Base-by-base conservation (phyloP, 2,329 filamentous ascomycete species). In the Penicillium concentricum region DNA sequence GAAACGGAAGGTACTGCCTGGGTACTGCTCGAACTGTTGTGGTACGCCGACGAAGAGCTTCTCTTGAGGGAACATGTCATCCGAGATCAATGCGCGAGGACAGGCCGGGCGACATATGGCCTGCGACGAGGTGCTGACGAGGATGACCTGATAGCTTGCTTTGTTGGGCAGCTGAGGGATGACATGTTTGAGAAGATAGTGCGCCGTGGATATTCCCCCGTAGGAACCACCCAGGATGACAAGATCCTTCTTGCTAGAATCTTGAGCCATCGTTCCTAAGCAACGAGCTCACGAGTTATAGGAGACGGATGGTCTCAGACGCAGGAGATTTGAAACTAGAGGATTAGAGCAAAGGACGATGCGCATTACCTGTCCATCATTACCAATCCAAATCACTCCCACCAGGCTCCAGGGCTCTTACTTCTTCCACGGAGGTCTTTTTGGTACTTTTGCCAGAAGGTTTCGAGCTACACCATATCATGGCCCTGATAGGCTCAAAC, bases 201-300 rank as follows among this genome's bases (percentile, higher is more conserved):
- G 82, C 1, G 82, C 80, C 4, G 72, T 75, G 6, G 78, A 79
- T 4, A 83, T 54, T 24, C 82, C 82, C 12, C 69, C 81, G 59
- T 81, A 84, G 10, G 81, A 83, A 20, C 77, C 81, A 24, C 83
- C 83, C 2, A 85, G 68, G 22, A 85, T 74, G 58, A 84, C 37
- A 20, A 39, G 10, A 20, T 20, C 20, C 37, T 37, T 37, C 8
- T 39, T 39, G 37, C 18, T 39, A 39, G 37, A 39, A 39, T 15
- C 18, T 38, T 39, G 37, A 15, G 37, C 18, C 18, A 20, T 39
- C 12, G 18, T 15, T 22, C 37, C 7, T 39, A 13, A 10, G 37
- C 10, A 39, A 20, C 15, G 12, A 6, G 15, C 5, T 6, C 20
- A 26, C 24, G 24, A 26, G 6, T 24, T 24, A 1, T 20, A 20